Conservation (phyloP, 192 early-diverging fungal genomes). For the Backusella luteola region DNA sequence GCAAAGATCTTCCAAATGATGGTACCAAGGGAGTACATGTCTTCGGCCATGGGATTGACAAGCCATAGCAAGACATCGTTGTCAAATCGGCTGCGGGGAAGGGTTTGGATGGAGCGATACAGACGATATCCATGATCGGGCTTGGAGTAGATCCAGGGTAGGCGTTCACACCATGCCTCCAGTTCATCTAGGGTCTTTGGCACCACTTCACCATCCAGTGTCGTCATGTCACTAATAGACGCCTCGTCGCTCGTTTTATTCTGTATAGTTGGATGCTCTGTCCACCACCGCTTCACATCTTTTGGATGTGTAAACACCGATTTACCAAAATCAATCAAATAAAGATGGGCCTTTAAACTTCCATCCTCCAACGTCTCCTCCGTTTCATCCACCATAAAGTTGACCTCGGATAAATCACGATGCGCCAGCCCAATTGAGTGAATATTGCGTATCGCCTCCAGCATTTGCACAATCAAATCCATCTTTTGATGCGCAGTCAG, state of each 20-base stretch:
- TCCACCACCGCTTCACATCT: conserved; percentile 47
- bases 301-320: conserved; percentile 45
- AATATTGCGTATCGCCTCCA: conserved; percentile 47
- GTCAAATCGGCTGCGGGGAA: conserved; percentile 50
- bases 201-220: conserved; percentile 22
- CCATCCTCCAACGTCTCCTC: conserved; percentile 42
- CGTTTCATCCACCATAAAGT: conserved; percentile 57
- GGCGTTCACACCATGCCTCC: conserved; percentile 26
- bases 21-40: conserved; percentile 55
- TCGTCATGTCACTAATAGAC: not conserved
- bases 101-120: conserved; percentile 53
- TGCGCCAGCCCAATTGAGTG: conserved; percentile 53
- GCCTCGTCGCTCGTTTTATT: not conserved
- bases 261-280: conserved; percentile 13
- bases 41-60: conserved; percentile 49
- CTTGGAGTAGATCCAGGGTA: conserved; percentile 46
- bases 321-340: conserved; percentile 63
- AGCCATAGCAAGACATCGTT: conserved; percentile 36
- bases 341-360: conserved; percentile 39
- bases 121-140: conserved; percentile 60
- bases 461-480: conserved; percentile 48
- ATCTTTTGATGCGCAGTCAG: conserved; percentile 55
- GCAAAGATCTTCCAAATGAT: conserved; percentile 61
- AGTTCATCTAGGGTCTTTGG: conserved; percentile 44
- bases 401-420: conserved; percentile 60